These are phyloP conservation scores for Corynespora cassiicola DNA, from an alignment of 2,329 filamentous ascomycete species.

Conservation along the genomic window DNA sequence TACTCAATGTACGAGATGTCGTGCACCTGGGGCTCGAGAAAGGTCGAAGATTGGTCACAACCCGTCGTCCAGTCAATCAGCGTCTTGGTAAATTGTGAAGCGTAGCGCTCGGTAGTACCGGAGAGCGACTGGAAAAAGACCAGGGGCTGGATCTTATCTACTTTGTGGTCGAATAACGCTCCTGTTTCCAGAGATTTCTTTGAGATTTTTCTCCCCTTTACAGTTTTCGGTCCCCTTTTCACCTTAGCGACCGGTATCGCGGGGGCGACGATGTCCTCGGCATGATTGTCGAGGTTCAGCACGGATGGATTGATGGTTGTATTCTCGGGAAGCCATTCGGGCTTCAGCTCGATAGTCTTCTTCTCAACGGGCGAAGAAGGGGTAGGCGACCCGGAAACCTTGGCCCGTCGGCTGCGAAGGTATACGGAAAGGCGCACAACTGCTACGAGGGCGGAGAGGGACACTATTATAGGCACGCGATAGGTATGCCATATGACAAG, in stretches of 20 bases:
- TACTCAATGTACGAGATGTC: slow-evolving; percentile 89
- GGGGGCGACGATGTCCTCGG: slow-evolving; percentile 30
- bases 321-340: slow-evolving; percentile 44
- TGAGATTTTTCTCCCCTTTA: slow-evolving; percentile 41
- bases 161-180: slow-evolving; percentile 31
- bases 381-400: slow-evolving; percentile 34
- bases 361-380: slow-evolving; percentile 41
- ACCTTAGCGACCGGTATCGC: slow-evolving; percentile 25
- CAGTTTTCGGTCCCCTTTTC: slow-evolving; percentile 45
- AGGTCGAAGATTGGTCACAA: slow-evolving; percentile 40
- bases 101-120: slow-evolving; percentile 78
- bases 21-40: slow-evolving; percentile 68
- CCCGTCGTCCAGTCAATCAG: slow-evolving; percentile 55
- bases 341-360: slow-evolving; percentile 34
- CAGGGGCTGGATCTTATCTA: slow-evolving; percentile 69
- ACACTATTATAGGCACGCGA: slow-evolving; percentile 40
- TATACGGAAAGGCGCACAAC: slow-evolving; percentile 36
- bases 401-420: slow-evolving; percentile 33
- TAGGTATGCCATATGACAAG: slow-evolving; percentile 46
- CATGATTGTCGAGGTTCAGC: slow-evolving; percentile 36
- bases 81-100: slow-evolving; percentile 66
- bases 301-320: slow-evolving; percentile 26
- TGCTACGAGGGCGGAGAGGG: slow-evolving; percentile 33
- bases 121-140: slow-evolving; percentile 92
- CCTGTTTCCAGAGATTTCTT: slow-evolving; percentile 25